phyloP scores from a whole-genome alignment of 768 basidiomycete species.

The Dentipellis sp. region DNA sequence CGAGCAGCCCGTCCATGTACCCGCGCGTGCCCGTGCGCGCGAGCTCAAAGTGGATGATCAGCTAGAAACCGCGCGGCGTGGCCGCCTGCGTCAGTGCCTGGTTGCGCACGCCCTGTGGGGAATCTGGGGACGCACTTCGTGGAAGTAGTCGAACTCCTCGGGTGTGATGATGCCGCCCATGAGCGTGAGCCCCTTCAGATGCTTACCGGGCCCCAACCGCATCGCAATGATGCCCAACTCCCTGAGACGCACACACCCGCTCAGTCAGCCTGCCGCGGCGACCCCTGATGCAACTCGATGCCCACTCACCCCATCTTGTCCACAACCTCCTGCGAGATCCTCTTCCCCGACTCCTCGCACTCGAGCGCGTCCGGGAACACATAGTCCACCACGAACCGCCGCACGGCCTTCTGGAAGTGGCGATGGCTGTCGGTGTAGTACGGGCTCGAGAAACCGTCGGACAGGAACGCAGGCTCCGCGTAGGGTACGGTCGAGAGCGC shows the following conservation, averaged over 20 bases:
- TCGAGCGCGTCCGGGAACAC: slow-evolving; percentile 64
- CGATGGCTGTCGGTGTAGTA: slow-evolving; percentile 74
- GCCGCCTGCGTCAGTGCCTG: background rate
- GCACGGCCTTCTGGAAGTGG: slow-evolving; percentile 64
- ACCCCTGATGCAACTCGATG: background rate
- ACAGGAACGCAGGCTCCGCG: slow-evolving; percentile 79
- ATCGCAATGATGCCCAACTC: slow-evolving; percentile 76
- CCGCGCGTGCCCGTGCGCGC: slow-evolving; percentile 78
- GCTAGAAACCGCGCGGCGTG: slow-evolving; percentile 27
- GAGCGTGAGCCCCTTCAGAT: slow-evolving; percentile 67
- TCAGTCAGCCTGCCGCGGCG: background rate
- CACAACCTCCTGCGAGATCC: slow-evolving; percentile 75
- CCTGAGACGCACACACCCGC: slow-evolving; percentile 27
- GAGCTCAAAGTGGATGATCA: slow-evolving; percentile 76
- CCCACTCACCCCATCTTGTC: slow-evolving; percentile 68
- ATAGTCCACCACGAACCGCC: slow-evolving; percentile 70
- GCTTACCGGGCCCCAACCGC: slow-evolving; percentile 87
- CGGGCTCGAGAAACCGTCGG: slow-evolving; percentile 55
- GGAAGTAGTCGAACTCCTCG: slow-evolving; percentile 92
- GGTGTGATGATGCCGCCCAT: slow-evolving; percentile 70
- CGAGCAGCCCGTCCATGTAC: slow-evolving; percentile 80
- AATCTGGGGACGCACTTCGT: slow-evolving; percentile 45
- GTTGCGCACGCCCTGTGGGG: background rate
- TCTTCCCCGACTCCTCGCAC: slow-evolving; percentile 84
- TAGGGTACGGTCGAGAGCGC: slow-evolving; percentile 74